Conservation (phyloP, 2,329 filamentous ascomycete genomes). For the Diaporthe citriasiana region DNA sequence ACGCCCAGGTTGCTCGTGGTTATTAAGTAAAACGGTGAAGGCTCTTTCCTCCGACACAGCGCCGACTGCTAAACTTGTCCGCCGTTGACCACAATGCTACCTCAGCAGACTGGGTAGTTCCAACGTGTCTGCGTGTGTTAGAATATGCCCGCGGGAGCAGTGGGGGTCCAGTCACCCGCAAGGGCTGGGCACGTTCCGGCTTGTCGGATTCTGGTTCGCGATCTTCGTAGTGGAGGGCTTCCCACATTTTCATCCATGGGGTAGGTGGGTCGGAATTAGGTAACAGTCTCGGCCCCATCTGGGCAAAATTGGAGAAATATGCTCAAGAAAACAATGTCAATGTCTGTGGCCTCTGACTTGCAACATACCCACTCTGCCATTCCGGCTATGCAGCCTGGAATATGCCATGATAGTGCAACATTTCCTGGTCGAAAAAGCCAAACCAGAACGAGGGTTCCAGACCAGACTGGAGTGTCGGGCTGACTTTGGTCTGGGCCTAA, state of each 20-base stretch:
- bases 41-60: neutral
- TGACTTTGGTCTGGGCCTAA: neutral
- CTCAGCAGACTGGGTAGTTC: neutral
- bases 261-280: constrained; percentile 40
- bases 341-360: neutral
- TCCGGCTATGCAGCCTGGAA: constrained; percentile 8
- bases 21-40: neutral
- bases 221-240: constrained; percentile 12
- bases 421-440: constrained; percentile 5
- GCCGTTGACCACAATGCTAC: constrained; percentile 17
- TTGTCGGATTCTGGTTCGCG: constrained; percentile 31
- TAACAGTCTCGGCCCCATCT: constrained; percentile 31
- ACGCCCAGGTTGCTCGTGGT: neutral
- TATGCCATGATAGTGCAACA: constrained; percentile 2
- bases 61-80: neutral
- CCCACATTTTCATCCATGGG: constrained; percentile 21
- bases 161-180: constrained; percentile 23
- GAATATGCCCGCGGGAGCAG: constrained; percentile 8
- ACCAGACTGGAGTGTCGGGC: neutral
- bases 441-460: neutral
- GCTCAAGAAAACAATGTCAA: neutral
- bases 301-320: constrained; percentile 26
- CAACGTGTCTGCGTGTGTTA: neutral
- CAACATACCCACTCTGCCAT: constrained; percentile 13
- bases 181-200: constrained; percentile 23